Conservation (phyloP, 78 protist species). For the Speleostelium caveatum region DNA sequence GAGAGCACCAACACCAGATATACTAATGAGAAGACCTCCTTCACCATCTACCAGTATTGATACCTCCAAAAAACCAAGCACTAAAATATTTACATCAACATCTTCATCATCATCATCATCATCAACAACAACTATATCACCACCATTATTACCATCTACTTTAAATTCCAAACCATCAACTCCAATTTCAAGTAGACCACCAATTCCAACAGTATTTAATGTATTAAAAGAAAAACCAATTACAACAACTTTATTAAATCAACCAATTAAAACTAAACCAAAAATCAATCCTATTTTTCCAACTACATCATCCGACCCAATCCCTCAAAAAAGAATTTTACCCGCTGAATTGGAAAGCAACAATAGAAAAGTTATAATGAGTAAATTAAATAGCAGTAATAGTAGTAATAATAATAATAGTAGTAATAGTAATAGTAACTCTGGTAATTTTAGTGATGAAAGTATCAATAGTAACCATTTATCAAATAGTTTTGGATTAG, state of each 20-base stretch:
- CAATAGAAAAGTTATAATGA: not conserved
- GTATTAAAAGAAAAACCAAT: too few species aligned
- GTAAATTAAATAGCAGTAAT: not conserved
- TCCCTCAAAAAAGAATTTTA: not conserved
- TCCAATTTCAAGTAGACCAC: too few species aligned
- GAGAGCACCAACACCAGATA: not conserved
- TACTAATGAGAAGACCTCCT: conserved; percentile 9
- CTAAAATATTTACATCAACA: not conserved
- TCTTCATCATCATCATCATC: not conserved
- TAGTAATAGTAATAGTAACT: not conserved
- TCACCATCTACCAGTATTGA: too few species aligned
- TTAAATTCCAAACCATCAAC: too few species aligned
- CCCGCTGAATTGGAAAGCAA: not conserved
- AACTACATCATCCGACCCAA: not conserved
- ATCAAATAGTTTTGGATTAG: not conserved
- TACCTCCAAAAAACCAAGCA: not conserved
- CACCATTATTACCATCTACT: too few species aligned
- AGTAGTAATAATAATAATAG: not conserved
- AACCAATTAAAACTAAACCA: too few species aligned
- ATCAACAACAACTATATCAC: not conserved
- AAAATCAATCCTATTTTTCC: too few species aligned
- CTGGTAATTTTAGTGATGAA: too few species aligned
- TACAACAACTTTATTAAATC: too few species aligned
- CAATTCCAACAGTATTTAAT: too few species aligned
- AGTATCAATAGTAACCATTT: not conserved